Conservation (phyloP, 768 basidiomycete species). For the Psilocybe subaeruginosa region DNA sequence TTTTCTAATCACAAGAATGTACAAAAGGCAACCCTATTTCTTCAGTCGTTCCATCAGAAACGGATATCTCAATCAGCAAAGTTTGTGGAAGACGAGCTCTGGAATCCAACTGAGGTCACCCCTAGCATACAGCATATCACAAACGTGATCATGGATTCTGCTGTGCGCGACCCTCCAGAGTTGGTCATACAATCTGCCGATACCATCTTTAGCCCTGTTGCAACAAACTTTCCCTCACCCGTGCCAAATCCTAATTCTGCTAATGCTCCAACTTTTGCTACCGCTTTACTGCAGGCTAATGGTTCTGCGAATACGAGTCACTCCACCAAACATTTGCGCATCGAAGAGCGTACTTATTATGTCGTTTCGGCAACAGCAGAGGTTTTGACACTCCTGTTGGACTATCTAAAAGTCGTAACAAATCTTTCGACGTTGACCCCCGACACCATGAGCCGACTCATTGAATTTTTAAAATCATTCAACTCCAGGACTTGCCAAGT, state of each 20-base stretch:
- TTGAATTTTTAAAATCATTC: slow-evolving; percentile 97
- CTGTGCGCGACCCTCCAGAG: slow-evolving; percentile 80
- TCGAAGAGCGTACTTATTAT: slow-evolving; percentile 87
- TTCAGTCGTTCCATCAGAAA: slow-evolving; percentile 83
- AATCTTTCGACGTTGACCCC: slow-evolving; percentile 90
- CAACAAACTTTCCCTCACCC: slow-evolving; percentile 18
- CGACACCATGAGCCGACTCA: slow-evolving; percentile 91
- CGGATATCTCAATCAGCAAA: slow-evolving; percentile 82
- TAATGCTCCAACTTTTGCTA: slow-evolving; percentile 12
- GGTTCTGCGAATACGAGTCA: slow-evolving; percentile 17
- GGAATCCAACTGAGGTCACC: slow-evolving; percentile 82
- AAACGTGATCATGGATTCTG: slow-evolving; percentile 76
- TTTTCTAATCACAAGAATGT: slow-evolving; percentile 12
- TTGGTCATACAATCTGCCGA: slow-evolving; percentile 45
- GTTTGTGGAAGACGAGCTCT: slow-evolving; percentile 94
- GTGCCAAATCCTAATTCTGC: slow-evolving; percentile 15
- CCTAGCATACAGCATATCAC: slow-evolving; percentile 67
- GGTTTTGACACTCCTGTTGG: slow-evolving; percentile 69
- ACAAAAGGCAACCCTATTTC: slow-evolving; percentile 79
- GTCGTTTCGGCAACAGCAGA: slow-evolving; percentile 85
- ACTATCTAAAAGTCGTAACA: slow-evolving; percentile 87
- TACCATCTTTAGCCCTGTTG: slow-evolving; percentile 26
- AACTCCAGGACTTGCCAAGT: slow-evolving; percentile 99
- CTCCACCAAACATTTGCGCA: slow-evolving; percentile 61
- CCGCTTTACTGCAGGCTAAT: not conserved